Evolutionary conservation across 805 yeast species (phyloP).

Genomic region (Yamadazyma philogaea): DNA sequence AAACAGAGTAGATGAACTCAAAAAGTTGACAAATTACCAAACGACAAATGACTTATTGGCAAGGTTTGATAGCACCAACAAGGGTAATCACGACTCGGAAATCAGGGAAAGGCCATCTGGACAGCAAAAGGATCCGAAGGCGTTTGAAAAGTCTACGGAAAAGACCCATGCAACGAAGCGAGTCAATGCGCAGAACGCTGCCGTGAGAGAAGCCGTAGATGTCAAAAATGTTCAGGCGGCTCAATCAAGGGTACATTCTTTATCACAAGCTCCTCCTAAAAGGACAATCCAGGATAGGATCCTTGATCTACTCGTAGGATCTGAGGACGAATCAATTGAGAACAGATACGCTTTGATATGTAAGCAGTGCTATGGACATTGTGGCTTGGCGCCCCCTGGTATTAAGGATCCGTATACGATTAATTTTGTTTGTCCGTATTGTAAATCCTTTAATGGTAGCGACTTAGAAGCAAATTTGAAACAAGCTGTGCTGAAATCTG

Average conservation of each 20-base stretch:
- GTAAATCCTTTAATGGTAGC: conserved; percentile 47
- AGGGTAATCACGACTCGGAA: neutral
- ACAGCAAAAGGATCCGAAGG: neutral
- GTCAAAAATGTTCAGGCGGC: neutral
- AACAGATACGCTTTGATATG: conserved; percentile 73
- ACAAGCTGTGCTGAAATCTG: too few relatives aligned
- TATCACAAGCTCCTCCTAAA: conserved; percentile 1
- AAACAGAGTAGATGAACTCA: conserved; percentile 61
- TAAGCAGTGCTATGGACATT: conserved; percentile 59
- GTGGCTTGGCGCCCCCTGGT: conserved; percentile 80
- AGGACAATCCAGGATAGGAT: conserved; percentile 35
- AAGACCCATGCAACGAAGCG: neutral
- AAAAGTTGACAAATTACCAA: conserved; percentile 69
- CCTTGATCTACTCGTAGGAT: conserved; percentile 38
- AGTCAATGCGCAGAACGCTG: neutral
- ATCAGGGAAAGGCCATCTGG: neutral
- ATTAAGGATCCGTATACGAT: conserved; percentile 46
- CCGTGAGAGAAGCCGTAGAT: neutral
- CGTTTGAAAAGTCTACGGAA: neutral
- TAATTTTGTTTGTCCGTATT: conserved; percentile 60
- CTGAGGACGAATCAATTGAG: conserved; percentile 64
- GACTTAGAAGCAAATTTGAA: conserved; percentile 3
- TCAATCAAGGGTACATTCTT: conserved; percentile 1
- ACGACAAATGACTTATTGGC: conserved; percentile 70
- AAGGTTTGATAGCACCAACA: conserved; percentile 39